phyloP scores from a whole-genome alignment of 331 rosid genomes.

The Malus hybrid region DNA sequence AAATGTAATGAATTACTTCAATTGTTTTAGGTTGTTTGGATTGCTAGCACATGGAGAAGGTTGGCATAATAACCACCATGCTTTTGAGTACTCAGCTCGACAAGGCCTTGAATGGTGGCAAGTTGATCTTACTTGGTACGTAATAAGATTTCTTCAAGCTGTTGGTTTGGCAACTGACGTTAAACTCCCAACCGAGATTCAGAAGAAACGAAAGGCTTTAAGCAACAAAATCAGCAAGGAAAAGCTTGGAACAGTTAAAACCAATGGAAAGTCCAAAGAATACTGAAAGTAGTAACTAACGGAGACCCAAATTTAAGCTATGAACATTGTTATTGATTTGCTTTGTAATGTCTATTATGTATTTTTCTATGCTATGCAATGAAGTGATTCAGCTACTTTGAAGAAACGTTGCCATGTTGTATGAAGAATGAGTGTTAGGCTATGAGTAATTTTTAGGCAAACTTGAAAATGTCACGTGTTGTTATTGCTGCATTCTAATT shows the following conservation, averaged over 20 bases:
- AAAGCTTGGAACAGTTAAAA: neutral
- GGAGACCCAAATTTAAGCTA: neutral
- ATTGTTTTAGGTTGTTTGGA: slow-evolving; percentile 50
- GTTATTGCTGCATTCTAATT: too few species aligned
- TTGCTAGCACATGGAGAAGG: slow-evolving; percentile 77
- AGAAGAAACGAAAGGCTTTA: slow-evolving; percentile 46
- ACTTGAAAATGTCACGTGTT: too few species aligned
- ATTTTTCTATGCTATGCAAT: too few species aligned
- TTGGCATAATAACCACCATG: slow-evolving; percentile 97
- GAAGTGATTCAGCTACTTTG: too few species aligned
- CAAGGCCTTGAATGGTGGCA: slow-evolving; percentile 93
- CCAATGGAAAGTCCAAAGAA: neutral
- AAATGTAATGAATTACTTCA: neutral
- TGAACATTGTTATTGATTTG: neutral
- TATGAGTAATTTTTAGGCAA: too few species aligned
- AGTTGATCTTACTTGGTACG: slow-evolving; percentile 71
- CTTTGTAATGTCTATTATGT: neutral
- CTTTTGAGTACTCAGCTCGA: slow-evolving; percentile 78
- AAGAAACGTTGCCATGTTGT: too few species aligned
- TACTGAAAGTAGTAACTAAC: neutral
- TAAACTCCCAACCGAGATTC: slow-evolving; percentile 45
- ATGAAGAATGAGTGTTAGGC: too few species aligned
- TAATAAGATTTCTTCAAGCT: slow-evolving; percentile 48
- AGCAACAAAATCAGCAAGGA: neutral
- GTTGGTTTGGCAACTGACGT: slow-evolving; percentile 66